phyloP scores from a whole-genome alignment of 2,329 filamentous ascomycete species.

The Verticillium isaacii region DNA sequence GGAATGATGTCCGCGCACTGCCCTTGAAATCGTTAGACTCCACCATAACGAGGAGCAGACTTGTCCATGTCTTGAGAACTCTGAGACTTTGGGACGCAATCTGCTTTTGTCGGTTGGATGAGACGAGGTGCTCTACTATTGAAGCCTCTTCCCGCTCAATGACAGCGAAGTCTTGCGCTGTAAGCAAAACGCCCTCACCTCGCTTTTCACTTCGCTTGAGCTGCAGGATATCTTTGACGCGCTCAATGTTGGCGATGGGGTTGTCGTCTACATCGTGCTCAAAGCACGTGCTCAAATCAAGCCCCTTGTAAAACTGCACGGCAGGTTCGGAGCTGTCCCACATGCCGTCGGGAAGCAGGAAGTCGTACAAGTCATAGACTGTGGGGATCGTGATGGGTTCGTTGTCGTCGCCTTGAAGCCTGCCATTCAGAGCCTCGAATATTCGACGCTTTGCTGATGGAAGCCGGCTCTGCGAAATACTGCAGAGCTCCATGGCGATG shows the following conservation, averaged over 20 bases:
- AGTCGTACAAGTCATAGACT: constrained; percentile 91
- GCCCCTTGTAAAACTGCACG: constrained; percentile 55
- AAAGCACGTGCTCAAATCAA: constrained; percentile 64
- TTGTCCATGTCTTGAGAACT: constrained; percentile 78
- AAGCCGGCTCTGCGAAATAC: constrained; percentile 65
- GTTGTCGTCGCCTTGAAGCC: constrained; percentile 61
- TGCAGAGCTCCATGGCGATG: constrained; percentile 76
- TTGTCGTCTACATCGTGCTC: constrained; percentile 54
- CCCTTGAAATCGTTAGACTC: constrained; percentile 76
- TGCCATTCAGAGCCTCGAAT: constrained; percentile 72
- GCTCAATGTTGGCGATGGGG: constrained; percentile 61
- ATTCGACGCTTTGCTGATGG: constrained; percentile 66
- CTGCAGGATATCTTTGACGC: constrained; percentile 68
- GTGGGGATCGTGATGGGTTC: constrained; percentile 65
- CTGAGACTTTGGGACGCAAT: constrained; percentile 54
- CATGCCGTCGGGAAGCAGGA: constrained; percentile 54
- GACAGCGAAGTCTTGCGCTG: constrained; percentile 41
- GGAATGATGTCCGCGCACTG: constrained; percentile 67
- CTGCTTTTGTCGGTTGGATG: constrained; percentile 58
- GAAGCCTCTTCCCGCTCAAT: constrained; percentile 55
- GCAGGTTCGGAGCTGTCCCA: constrained; percentile 48
- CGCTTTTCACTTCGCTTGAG: constrained; percentile 62
- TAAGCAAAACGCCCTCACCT: constrained; percentile 41
- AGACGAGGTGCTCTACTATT: constrained; percentile 58
- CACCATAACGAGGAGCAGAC: constrained; percentile 77